Evolutionary conservation across 1,284 basidiomycete genomes (phyloP).

Genomic region (Somion occarium): DNA sequence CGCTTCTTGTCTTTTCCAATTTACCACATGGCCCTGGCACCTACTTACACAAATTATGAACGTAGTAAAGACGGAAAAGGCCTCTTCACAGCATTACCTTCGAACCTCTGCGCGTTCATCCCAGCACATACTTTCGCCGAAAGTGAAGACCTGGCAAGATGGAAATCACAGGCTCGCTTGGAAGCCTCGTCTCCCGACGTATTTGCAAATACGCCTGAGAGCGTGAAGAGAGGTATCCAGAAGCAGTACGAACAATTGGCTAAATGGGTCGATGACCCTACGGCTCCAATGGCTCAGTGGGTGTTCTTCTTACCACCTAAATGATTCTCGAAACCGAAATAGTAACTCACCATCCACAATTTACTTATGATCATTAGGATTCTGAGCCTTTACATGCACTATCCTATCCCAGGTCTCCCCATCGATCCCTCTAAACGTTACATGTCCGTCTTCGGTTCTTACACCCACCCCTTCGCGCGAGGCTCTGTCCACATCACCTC

Average conservation of each 20-base stretch:
- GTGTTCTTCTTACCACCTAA: too few relatives aligned
- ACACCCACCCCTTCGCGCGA: conserved; percentile 4
- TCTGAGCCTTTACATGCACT: conserved; percentile 1
- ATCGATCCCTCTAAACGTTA: background rate
- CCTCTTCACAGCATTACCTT: conserved; percentile 5
- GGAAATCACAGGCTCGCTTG: background rate
- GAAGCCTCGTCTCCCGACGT: background rate
- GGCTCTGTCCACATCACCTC: conserved; percentile 9
- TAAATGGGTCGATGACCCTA: conserved; percentile 1
- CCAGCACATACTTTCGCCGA: conserved; percentile 6
- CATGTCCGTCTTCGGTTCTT: background rate
- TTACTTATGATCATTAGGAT: too few relatives aligned
- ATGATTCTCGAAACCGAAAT: too few relatives aligned
- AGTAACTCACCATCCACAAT: too few relatives aligned
- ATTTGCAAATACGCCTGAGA: background rate
- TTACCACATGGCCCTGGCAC: too few relatives aligned
- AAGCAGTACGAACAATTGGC: conserved; percentile 7
- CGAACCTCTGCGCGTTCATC: conserved; percentile 6
- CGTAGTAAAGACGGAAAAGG: conserved; percentile 5
- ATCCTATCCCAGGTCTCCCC: background rate
- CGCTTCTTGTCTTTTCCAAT: too few relatives aligned
- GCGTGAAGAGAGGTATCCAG: conserved; percentile 7
- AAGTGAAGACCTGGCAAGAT: conserved; percentile 2
- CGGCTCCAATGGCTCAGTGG: conserved; percentile 2
- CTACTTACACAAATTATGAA: background rate